Conservation (phyloP, 2,329 filamentous ascomycete species). For the Colletotrichum sp. region DNA sequence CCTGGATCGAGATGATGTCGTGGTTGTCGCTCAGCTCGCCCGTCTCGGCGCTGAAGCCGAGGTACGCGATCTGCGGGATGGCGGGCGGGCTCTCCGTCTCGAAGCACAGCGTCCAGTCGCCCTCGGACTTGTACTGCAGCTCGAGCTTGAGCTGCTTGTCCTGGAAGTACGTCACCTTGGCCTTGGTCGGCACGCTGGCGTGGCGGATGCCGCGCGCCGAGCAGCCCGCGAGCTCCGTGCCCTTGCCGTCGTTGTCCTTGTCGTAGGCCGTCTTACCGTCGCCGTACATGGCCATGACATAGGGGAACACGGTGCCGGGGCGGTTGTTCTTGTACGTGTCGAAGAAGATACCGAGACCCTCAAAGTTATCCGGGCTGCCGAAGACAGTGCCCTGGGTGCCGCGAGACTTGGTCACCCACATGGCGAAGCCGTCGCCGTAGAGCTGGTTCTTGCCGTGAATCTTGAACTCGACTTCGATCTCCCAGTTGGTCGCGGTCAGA, state of each 20-base stretch:
- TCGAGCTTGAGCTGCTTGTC: slow-evolving; percentile 91
- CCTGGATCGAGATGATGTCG: slow-evolving; percentile 87
- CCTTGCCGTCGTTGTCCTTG: slow-evolving; percentile 93
- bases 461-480: slow-evolving; percentile 95
- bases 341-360: slow-evolving; percentile 93
- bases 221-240: slow-evolving; percentile 90
- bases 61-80: slow-evolving; percentile 78
- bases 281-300: slow-evolving; percentile 97
- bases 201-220: slow-evolving; percentile 91
- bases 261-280: slow-evolving; percentile 91
- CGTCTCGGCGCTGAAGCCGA: slow-evolving; percentile 85
- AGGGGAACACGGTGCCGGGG: slow-evolving; percentile 93
- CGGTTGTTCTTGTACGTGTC: slow-evolving; percentile 99
- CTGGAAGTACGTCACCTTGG: slow-evolving; percentile 93
- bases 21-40: slow-evolving; percentile 97
- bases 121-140: slow-evolving; percentile 90
- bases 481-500: slow-evolving; percentile 97
- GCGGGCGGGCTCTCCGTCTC: slow-evolving; percentile 72
- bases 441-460: slow-evolving; percentile 88
- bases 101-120: slow-evolving; percentile 91
- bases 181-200: slow-evolving; percentile 79
- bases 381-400: slow-evolving; percentile 84
- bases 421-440: slow-evolving; percentile 94
- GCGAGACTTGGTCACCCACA: slow-evolving; percentile 97
- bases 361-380: slow-evolving; percentile 85